phyloP scores from a whole-genome alignment of 257 asterid species.

The Parsonsia alboflavescens region DNA sequence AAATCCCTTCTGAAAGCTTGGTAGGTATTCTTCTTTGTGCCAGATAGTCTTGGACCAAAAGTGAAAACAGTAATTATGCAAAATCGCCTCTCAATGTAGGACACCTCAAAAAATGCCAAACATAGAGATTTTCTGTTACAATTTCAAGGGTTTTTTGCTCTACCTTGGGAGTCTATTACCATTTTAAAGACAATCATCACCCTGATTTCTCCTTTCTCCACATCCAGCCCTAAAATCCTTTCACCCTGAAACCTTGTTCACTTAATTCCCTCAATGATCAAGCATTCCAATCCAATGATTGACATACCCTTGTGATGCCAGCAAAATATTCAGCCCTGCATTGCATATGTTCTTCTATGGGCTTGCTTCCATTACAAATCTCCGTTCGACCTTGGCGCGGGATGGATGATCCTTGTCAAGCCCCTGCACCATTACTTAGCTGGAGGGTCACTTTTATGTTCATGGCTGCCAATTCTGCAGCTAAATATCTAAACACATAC shows the following conservation, averaged over 20 bases:
- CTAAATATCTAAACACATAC: slow-evolving; percentile 78
- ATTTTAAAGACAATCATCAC: too few species aligned
- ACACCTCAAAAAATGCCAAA: too few species aligned
- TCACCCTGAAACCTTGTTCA: neutral
- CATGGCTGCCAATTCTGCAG: slow-evolving; percentile 95
- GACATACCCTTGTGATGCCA: neutral
- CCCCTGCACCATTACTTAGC: slow-evolving; percentile 51
- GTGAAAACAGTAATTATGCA: too few species aligned
- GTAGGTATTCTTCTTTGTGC: too few species aligned
- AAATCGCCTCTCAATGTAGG: too few species aligned
- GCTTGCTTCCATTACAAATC: neutral
- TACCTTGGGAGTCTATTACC: too few species aligned
- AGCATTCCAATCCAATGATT: neutral
- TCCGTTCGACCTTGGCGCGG: neutral
- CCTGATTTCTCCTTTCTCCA: neutral
- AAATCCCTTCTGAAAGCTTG: too few species aligned
- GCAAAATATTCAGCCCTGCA: neutral
- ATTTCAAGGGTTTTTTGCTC: too few species aligned
- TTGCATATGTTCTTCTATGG: neutral
- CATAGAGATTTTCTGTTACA: too few species aligned
- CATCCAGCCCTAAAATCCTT: neutral
- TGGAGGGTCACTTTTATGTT: slow-evolving; percentile 76
- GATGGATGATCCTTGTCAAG: slow-evolving; percentile 24
- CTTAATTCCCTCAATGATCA: neutral
- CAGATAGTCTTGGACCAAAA: too few species aligned